These are phyloP conservation scores for Aspergillus caelatus DNA, from an alignment of 2,329 filamentous ascomycete genomes.

Conservation along the genomic window DNA sequence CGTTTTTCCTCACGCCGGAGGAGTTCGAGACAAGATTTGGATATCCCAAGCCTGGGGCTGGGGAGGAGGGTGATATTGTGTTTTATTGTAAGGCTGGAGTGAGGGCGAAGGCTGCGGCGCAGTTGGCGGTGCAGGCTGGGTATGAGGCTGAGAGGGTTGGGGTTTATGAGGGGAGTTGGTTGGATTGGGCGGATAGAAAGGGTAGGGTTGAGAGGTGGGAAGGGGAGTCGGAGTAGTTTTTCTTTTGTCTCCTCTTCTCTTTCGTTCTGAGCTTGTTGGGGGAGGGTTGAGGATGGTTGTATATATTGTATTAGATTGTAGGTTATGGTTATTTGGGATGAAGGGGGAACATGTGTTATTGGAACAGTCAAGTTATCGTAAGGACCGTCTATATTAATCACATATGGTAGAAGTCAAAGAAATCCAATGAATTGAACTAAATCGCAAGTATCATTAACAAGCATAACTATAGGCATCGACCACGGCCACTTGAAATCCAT, in stretches of 20 bases:
- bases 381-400: neutral
- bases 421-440: conserved; percentile 16
- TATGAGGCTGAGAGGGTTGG: conserved; percentile 66
- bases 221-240: conserved; percentile 24
- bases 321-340: neutral
- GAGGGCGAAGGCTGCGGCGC: conserved; percentile 74
- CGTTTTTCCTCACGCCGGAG: conserved; percentile 71
- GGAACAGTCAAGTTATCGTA: neutral
- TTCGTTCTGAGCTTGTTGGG: neutral
- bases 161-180: conserved; percentile 56
- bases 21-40: conserved; percentile 86
- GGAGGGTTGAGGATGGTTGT: neutral
- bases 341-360: neutral
- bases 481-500: conserved; percentile 22
- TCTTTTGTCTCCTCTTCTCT: neutral
- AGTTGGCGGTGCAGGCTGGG: conserved; percentile 74
- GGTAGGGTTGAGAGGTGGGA: conserved; percentile 62
- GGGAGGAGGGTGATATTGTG: conserved; percentile 53
- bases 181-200: conserved; percentile 78
- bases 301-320: conserved; percentile 8
- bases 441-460: conserved; percentile 20
- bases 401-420: neutral
- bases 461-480: conserved; percentile 27
- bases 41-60: conserved; percentile 66
- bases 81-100: conserved; percentile 96